phyloP scores from a whole-genome alignment of 805 yeast genomes.

The Metschnikowia reukaufii region DNA sequence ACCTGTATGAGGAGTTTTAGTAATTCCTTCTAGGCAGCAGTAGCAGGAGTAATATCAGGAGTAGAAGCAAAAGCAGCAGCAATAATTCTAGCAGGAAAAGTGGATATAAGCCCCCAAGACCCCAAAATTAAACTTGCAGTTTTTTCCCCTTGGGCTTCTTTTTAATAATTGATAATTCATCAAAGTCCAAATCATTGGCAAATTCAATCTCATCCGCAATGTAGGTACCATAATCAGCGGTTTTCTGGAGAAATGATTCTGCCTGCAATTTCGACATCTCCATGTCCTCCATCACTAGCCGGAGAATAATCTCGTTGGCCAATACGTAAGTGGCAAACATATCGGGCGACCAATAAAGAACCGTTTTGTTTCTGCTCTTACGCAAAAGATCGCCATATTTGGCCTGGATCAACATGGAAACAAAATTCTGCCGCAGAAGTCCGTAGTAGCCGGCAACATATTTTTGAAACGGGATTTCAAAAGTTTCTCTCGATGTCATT shows the following conservation, averaged over 20 bases:
- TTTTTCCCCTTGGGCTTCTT: neutral
- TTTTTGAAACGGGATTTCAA: constrained; percentile 43
- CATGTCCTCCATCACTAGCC: constrained; percentile 51
- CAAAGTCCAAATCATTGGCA: constrained; percentile 28
- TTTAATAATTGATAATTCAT: constrained; percentile 9
- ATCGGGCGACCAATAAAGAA: constrained; percentile 60
- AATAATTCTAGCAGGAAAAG: neutral
- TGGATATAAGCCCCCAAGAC: neutral
- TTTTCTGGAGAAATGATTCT: constrained; percentile 45
- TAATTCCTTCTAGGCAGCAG: no score
- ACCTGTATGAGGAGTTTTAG: no score
- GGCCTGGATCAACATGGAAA: constrained; percentile 43
- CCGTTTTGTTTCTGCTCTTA: constrained; percentile 37
- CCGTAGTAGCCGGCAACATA: constrained; percentile 66
- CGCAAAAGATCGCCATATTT: constrained; percentile 24
- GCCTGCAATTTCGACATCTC: constrained; percentile 41
- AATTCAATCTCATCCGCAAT: constrained; percentile 34
- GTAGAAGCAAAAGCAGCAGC: no score
- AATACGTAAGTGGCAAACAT: constrained; percentile 59
- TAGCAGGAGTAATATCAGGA: no score
- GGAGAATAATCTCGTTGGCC: constrained; percentile 60
- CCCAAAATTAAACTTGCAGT: no score
- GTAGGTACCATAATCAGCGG: constrained; percentile 47
- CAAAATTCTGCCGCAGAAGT: constrained; percentile 50
- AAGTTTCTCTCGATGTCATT: constrained; percentile 48